A percentile compares a stretch with the other conserved stretches of the same genome.
Evolutionary conservation across 83 land plant genomes (phyloP).

Genomic region (Picea abies): DNA sequence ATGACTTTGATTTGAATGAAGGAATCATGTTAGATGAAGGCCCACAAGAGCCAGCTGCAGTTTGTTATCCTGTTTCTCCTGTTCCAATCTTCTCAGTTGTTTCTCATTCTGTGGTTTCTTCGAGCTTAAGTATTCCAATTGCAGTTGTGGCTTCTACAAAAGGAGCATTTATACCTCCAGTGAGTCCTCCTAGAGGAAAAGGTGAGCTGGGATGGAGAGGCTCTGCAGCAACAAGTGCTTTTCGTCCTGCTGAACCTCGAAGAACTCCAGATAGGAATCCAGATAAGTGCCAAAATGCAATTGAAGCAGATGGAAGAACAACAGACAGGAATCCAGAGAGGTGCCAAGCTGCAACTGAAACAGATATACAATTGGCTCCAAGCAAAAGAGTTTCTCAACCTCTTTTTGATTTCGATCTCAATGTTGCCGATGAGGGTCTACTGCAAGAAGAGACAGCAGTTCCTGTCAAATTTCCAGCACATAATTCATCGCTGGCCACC

Average conservation of each 20-base stretch:
- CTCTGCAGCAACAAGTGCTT: conserved; percentile 90
- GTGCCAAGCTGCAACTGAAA: conserved; percentile 46
- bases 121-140: background rate
- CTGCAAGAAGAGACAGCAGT: too few relatives aligned
- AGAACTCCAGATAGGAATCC: background rate
- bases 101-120: background rate
- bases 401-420: conserved; percentile 59
- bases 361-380: conserved; percentile 39
- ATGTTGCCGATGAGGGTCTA: conserved; percentile 22
- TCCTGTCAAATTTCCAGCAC: too few relatives aligned
- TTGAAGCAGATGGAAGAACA: conserved; percentile 30
- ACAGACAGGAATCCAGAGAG: conserved; percentile 62
- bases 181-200: background rate
- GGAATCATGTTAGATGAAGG: conserved; percentile 8
- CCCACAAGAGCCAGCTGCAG: conserved; percentile 3
- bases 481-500: background rate
- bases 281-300: conserved; percentile 12
- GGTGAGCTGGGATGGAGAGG: conserved; percentile 59
- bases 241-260: conserved; percentile 77
- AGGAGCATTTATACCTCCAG: background rate
- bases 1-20: conserved; percentile 3
- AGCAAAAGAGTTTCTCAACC: conserved; percentile 28
- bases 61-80: background rate
- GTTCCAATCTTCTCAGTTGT: background rate
- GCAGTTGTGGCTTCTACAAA: conserved; percentile 1